These are phyloP conservation scores for Russula brevipes DNA, from an alignment of 768 basidiomycete genomes.

Conservation along the genomic window DNA sequence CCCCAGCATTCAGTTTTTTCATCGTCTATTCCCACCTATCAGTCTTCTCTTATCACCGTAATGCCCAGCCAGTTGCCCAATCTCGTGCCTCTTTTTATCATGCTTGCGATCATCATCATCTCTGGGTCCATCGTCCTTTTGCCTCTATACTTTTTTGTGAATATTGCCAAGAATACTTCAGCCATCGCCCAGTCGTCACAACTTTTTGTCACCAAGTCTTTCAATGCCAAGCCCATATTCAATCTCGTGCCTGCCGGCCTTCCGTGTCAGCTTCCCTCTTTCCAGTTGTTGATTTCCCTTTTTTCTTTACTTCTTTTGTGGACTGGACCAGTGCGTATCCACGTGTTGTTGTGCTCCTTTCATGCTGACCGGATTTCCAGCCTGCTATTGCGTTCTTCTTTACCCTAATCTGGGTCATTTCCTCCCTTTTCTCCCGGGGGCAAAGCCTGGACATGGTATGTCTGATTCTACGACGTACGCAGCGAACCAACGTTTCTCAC, in stretches of 20 bases:
- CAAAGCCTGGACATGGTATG: background rate
- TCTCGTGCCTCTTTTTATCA: background rate
- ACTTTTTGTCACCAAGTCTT: background rate
- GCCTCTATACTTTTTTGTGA: background rate
- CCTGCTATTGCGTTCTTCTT: background rate
- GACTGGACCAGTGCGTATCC: slow-evolving; percentile 9
- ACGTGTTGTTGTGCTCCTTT: background rate
- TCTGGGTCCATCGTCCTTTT: background rate
- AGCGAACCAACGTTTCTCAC: background rate
- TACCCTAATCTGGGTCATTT: background rate
- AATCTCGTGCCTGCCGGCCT: background rate
- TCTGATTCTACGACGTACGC: background rate
- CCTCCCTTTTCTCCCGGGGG: background rate
- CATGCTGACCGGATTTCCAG: background rate
- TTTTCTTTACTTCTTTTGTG: background rate
- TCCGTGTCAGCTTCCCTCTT: background rate
- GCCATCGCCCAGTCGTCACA: background rate
- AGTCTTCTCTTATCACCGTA: slow-evolving; percentile 3
- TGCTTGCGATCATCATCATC: slow-evolving; percentile 3
- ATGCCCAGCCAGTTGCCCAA: background rate
- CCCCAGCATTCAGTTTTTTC: background rate
- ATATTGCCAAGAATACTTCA: background rate
- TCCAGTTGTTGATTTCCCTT: background rate
- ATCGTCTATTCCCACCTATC: background rate
- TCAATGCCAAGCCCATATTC: background rate